Percentiles rank a stretch among this genome's conserved stretches.
Evolutionary conservation across 345 rosid genomes (phyloP).

Genomic region (Dimocarpus longan): DNA sequence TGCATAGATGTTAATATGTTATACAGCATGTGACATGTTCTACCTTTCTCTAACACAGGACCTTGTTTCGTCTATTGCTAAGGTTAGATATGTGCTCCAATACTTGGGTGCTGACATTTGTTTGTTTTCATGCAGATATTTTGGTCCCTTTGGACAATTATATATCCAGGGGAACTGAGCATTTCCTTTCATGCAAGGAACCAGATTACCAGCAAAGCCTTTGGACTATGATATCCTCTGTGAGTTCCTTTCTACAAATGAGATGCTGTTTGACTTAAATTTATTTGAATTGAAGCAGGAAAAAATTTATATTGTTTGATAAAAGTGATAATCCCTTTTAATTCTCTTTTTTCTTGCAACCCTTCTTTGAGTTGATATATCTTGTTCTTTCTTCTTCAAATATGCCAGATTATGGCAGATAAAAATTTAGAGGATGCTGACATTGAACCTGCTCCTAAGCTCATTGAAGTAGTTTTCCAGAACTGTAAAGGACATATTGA

Average conservation of each 20-base stretch:
- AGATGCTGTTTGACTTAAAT: slow-evolving; percentile 1
- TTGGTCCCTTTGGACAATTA: slow-evolving; percentile 97
- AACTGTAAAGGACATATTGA: slow-evolving; percentile 98
- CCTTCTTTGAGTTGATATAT: background rate
- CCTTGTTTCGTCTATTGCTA: background rate
- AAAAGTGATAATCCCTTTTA: background rate
- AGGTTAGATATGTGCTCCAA: background rate
- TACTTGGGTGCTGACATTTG: slow-evolving; percentile 14
- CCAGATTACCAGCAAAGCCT: slow-evolving; percentile 97
- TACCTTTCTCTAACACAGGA: background rate
- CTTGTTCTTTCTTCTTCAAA: background rate
- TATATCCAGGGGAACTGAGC: slow-evolving; percentile 89
- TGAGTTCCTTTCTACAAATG: slow-evolving; percentile 44
- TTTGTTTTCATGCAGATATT: slow-evolving; percentile 61
- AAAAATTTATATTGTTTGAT: background rate
- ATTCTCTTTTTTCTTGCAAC: background rate
- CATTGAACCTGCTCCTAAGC: slow-evolving; percentile 96
- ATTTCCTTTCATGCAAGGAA: slow-evolving; percentile 87
- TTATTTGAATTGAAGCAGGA: background rate
- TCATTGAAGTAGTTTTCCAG: slow-evolving; percentile 95
- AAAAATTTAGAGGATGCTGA: slow-evolving; percentile 86
- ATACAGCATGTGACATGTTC: background rate
- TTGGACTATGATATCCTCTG: slow-evolving; percentile 89
- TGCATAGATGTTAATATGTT: background rate
- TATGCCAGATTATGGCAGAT: slow-evolving; percentile 79